Percentiles rank a stretch among this genome's conserved stretches.
phyloP scores from a whole-genome alignment of 331 rosid genomes.

The Prunus yedoensis region DNA sequence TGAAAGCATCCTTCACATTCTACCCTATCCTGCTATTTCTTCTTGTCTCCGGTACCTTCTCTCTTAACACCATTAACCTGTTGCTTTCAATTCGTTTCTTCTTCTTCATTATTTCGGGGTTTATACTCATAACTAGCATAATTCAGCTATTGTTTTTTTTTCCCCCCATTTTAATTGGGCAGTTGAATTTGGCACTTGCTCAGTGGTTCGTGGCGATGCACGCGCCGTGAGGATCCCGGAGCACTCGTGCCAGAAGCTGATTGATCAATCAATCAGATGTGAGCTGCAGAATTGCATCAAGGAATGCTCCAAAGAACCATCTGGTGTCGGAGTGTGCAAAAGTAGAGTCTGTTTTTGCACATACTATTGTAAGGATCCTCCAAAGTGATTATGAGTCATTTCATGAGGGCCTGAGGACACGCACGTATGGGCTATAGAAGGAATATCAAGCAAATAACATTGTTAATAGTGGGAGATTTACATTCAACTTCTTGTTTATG shows the following conservation, averaged over 20 bases:
- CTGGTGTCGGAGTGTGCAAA: slow-evolving; percentile 42
- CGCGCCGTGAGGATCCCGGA: slow-evolving; percentile 44
- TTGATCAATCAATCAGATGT: slow-evolving; percentile 29
- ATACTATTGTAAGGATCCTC: slow-evolving; percentile 36
- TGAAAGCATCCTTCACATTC: slow-evolving; percentile 15
- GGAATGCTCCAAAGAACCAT: slow-evolving; percentile 39
- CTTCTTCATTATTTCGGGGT: too few relatives aligned
- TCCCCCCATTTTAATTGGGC: neutral
- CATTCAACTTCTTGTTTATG: neutral
- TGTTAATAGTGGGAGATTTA: neutral
- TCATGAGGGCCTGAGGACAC: too few relatives aligned
- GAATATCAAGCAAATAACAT: neutral
- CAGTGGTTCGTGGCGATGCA: neutral
- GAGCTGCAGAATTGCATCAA: slow-evolving; percentile 31
- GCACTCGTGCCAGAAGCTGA: slow-evolving; percentile 41
- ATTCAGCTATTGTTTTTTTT: too few relatives aligned
- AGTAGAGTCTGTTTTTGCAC: slow-evolving; percentile 39
- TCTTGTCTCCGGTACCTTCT: slow-evolving; percentile 35
- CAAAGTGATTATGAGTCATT: neutral
- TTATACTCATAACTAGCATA: too few relatives aligned
- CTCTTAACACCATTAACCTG: too few relatives aligned
- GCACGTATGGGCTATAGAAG: too few relatives aligned
- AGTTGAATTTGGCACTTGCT: slow-evolving; percentile 26
- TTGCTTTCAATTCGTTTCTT: too few relatives aligned
- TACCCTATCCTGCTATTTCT: slow-evolving; percentile 29